Evolutionary conservation across 176 grass and related monocot species (phyloP), one percentile per base, ranked within the genome.

Genomic region (Rhynchospora breviuscula): DNA sequence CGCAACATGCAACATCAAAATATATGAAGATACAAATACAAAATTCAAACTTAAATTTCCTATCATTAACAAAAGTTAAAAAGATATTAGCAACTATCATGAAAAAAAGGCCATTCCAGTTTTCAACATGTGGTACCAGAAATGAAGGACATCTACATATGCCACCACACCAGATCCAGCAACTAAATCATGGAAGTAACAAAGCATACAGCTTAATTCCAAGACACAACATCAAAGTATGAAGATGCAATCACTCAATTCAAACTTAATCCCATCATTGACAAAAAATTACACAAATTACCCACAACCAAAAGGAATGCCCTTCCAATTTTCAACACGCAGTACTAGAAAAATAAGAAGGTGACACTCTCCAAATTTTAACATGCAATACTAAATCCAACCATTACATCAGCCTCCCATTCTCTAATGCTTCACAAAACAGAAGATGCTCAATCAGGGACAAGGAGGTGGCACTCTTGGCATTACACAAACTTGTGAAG

Each of bases 21-120:
- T 12, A 13, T 73, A 73, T 73, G 5, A 29, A 23, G 10, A 53
- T 26, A 76, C 26, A 22, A 75, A 52, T 11, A 75, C 71, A 14
- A 75, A 69, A 26, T 76, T 76, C 48, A 15, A 15, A 76, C 35
- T 49, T 29, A 22, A 69, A 76, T 75, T 51, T 11, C 46, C 10
- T 23, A 53, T n/a, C 71, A 54, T 22, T 31, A 22, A 76, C 73
- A 52, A 52, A 52, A 52, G 10, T 52, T 52, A 10, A 52, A 52
- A 8, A 52, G 10, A 52, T 40, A 0, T 52, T 5, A 52, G 49
- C 10, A 52, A 52, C 49, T 52, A 52, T 11, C 13, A 17, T 10
- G 26, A 63, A 48, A 66, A 86, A 31, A 23, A 46, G 88, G 88
- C 49, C 49, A 8, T 52, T 66, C 6, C 18, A 83, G 49, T 26